These are phyloP conservation scores for Trifolium repens DNA, from an alignment of 306 rosid genomes.

Conservation along the genomic window DNA sequence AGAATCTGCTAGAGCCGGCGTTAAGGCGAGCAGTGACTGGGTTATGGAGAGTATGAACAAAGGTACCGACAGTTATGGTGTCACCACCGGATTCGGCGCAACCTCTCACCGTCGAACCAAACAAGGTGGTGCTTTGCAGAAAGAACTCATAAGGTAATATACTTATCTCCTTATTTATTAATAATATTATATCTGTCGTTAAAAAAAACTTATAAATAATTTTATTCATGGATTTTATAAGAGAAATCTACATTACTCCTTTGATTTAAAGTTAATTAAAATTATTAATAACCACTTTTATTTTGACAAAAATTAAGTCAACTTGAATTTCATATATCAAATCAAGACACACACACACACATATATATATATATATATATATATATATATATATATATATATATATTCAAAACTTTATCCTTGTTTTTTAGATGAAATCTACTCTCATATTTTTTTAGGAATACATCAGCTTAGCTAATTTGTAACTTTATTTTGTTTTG, in stretches of 20 bases:
- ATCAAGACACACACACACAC: too few relatives aligned
- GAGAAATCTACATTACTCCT: too few relatives aligned
- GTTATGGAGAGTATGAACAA: slow-evolving; percentile 77
- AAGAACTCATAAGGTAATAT: slow-evolving; percentile 73
- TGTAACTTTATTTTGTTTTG: not conserved
- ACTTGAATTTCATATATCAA: too few relatives aligned
- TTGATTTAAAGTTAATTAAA: too few relatives aligned
- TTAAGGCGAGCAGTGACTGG: slow-evolving; percentile 95
- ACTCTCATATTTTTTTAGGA: not conserved
- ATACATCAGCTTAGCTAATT: not conserved
- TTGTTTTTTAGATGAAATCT: not conserved
- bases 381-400: too few relatives aligned
- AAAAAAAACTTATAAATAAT: not conserved
- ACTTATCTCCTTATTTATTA: not conserved
- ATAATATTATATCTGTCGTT: too few relatives aligned
- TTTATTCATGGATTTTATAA: not conserved
- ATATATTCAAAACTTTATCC: not conserved
- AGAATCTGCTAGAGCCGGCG: slow-evolving; percentile 72
- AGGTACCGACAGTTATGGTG: slow-evolving; percentile 87
- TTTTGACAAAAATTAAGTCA: too few relatives aligned
- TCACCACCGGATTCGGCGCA: slow-evolving; percentile 94
- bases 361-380: too few relatives aligned
- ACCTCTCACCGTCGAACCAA: slow-evolving; percentile 89
- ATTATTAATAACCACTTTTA: too few relatives aligned
- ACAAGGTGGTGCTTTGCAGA: slow-evolving; percentile 85